Conservation (phyloP, 2,329 filamentous ascomycete species). For the Nigrograna mackinnonii region DNA sequence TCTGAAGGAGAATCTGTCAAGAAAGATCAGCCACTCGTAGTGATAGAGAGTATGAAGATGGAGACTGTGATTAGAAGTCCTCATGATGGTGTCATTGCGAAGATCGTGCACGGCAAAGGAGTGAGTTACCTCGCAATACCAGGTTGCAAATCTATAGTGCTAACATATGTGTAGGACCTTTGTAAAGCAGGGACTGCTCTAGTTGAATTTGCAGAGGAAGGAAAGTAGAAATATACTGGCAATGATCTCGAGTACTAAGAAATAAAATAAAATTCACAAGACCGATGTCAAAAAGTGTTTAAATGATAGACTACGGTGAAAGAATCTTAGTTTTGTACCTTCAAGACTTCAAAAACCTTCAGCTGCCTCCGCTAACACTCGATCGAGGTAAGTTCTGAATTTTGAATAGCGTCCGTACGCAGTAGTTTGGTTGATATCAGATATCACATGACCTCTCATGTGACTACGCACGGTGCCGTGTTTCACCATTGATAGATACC, state of each 20-base stretch:
- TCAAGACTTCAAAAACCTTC: no score
- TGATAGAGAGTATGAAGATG: constrained; percentile 62
- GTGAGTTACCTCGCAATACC: constrained; percentile 33
- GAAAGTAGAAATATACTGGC: not conserved
- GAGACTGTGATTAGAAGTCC: constrained; percentile 59
- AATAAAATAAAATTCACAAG: not conserved
- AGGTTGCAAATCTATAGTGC: no score
- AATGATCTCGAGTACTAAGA: not conserved
- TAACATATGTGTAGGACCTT: constrained; percentile 27
- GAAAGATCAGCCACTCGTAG: constrained; percentile 82
- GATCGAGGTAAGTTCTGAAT: no score
- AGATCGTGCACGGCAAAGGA: constrained; percentile 53
- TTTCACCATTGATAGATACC: no score
- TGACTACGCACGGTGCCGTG: no score
- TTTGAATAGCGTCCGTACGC: no score
- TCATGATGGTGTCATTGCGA: constrained; percentile 50
- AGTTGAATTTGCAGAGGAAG: constrained; percentile 45
- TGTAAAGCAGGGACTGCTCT: constrained; percentile 52
- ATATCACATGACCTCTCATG: no score
- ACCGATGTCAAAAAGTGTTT: no score
- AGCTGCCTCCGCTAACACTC: no score
- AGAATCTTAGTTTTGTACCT: no score
- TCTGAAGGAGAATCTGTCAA: constrained; percentile 78
- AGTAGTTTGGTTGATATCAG: no score
- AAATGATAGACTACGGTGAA: no score